A percentile compares a stretch with the other conserved stretches of the same genome.
phyloP scores from a whole-genome alignment of 2,329 filamentous ascomycete species.

The Scytalidium lignicola region DNA sequence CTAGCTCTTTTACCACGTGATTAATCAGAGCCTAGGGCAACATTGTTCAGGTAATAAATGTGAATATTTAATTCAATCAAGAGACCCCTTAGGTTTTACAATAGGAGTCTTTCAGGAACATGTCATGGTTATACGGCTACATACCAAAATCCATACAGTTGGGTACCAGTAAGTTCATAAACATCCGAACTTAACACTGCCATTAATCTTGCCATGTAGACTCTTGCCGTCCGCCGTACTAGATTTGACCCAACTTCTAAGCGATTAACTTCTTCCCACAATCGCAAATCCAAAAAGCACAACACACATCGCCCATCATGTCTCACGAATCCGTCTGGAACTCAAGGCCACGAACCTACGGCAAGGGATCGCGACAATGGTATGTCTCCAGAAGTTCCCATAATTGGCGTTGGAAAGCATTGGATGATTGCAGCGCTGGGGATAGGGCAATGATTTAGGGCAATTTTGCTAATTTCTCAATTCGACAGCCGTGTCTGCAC shows the following conservation, averaged over 20 bases:
- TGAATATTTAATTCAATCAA: too few relatives aligned
- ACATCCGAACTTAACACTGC: too few relatives aligned
- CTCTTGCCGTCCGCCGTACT: background rate
- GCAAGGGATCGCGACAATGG: slow-evolving; percentile 93
- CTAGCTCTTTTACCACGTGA: too few relatives aligned
- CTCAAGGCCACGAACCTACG: slow-evolving; percentile 94
- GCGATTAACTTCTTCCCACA: slow-evolving; percentile 4
- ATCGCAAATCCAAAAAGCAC: slow-evolving; percentile 20
- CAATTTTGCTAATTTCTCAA: slow-evolving; percentile 16
- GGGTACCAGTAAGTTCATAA: too few relatives aligned
- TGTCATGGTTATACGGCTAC: too few relatives aligned
- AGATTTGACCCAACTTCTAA: background rate
- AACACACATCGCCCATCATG: slow-evolving; percentile 47
- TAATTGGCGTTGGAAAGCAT: slow-evolving; percentile 9
- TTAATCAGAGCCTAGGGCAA: too few relatives aligned
- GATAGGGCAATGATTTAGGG: background rate
- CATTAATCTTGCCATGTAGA: background rate
- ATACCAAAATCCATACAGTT: too few relatives aligned
- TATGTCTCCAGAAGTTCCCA: slow-evolving; percentile 47
- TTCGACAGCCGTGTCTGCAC: slow-evolving; percentile 70
- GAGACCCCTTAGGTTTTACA: too few relatives aligned
- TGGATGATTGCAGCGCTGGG: background rate
- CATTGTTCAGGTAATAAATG: too few relatives aligned
- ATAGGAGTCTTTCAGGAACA: too few relatives aligned
- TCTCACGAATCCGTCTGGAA: slow-evolving; percentile 98